phyloP scores from a whole-genome alignment of 768 basidiomycete species.

The Hygrophoropsis aurantiaca region DNA sequence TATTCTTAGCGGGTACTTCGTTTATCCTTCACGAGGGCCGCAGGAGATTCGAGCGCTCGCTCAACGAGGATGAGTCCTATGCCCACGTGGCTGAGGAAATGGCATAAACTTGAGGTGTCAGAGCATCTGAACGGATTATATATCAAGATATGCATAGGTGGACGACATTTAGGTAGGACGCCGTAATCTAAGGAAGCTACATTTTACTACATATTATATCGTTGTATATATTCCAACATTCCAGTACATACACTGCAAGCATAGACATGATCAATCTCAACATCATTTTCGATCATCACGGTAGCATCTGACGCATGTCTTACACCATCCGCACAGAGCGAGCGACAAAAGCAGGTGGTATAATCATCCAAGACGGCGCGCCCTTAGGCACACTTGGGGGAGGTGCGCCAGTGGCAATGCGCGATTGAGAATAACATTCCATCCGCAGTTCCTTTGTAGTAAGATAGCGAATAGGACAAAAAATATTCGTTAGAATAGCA shows the following conservation, averaged over 20 bases:
- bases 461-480: no score
- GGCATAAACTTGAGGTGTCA: conserved; percentile 40
- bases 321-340: conserved; percentile 7
- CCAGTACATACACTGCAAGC: not conserved
- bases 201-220: conserved; percentile 8
- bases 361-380: conserved; percentile 18
- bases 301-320: no score
- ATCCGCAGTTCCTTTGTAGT: conserved; percentile 21
- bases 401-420: conserved; percentile 19
- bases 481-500: no score
- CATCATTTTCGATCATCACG: no score
- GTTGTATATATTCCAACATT: conserved; percentile 7
- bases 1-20: conserved; percentile 65
- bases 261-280: not conserved
- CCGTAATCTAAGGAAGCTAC: not conserved
- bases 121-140: no score
- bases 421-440: conserved; percentile 31
- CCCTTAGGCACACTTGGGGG: conserved; percentile 14
- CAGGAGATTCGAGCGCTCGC: conserved; percentile 70
- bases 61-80: conserved; percentile 54
- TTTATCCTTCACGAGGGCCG: conserved; percentile 76
- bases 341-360: conserved; percentile 27
- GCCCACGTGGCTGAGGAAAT: conserved; percentile 56
- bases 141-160: not conserved
- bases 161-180: not conserved